phyloP scores from a whole-genome alignment of 2,329 filamentous ascomycete genomes.

The Hysterium pulicare region DNA sequence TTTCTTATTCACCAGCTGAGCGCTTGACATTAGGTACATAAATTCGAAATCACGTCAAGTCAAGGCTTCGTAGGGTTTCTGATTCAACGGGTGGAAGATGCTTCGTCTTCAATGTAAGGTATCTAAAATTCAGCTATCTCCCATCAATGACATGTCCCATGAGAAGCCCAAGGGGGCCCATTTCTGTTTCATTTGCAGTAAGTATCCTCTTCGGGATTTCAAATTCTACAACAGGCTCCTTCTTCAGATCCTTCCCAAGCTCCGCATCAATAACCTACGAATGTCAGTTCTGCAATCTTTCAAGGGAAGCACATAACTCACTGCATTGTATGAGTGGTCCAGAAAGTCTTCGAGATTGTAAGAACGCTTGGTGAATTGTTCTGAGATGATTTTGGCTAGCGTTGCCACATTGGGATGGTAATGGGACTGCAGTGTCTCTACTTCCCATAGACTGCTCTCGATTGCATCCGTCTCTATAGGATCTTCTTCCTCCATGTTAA shows the following conservation, averaged over 20 bases:
- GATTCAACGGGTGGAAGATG: no score
- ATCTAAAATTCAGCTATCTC: constrained; percentile 16
- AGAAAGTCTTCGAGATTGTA: constrained; percentile 98
- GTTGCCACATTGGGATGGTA: constrained; percentile 97
- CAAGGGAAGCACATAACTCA: constrained; percentile 44
- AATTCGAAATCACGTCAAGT: no score
- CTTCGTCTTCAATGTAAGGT: no score
- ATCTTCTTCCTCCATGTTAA: constrained; percentile 69
- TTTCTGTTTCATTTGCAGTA: constrained; percentile 32
- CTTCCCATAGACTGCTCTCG: constrained; percentile 91
- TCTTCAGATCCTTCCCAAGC: constrained; percentile 77
- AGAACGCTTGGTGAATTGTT: constrained; percentile 93
- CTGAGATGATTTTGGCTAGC: constrained; percentile 86
- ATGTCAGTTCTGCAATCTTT: neutral
- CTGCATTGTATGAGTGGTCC: constrained; percentile 84
- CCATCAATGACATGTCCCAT: constrained; percentile 29
- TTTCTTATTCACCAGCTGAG: no score
- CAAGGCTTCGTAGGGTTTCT: no score
- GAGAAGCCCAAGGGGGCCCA: constrained; percentile 29
- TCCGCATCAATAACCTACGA: constrained; percentile 76
- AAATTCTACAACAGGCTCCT: constrained; percentile 84
- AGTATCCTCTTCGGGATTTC: constrained; percentile 89
- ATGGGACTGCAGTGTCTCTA: constrained; percentile 85
- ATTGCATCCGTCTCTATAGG: constrained; percentile 84
- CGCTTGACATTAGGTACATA: no score